Conservation (phyloP, 2,329 filamentous ascomycete genomes). For the Passalora sequoiae region DNA sequence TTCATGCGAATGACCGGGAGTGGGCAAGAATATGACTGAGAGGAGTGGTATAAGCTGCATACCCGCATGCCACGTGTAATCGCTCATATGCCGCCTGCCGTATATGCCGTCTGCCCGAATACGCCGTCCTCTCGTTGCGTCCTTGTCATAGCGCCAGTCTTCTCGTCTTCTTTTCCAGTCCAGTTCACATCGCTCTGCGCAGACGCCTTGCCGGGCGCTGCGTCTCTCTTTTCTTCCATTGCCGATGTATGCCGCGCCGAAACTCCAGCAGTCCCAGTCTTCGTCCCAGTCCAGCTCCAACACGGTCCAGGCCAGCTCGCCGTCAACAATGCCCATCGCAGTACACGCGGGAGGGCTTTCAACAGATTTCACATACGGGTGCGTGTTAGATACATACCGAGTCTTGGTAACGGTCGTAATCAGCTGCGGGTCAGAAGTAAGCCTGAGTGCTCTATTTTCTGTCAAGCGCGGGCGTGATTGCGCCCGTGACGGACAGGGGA, state of each 20-base stretch:
- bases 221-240: slow-evolving; percentile 8
- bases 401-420: slow-evolving; percentile 11
- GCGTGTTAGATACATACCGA: slow-evolving; percentile 15
- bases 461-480: neutral
- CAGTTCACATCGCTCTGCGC: slow-evolving; percentile 4
- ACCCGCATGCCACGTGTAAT: slow-evolving; percentile 6
- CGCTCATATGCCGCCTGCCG: slow-evolving; percentile 6
- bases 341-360: slow-evolving; percentile 15
- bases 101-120: slow-evolving; percentile 5
- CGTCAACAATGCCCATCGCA: slow-evolving; percentile 4
- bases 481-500: neutral
- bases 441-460: neutral
- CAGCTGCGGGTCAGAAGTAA: slow-evolving; percentile 6
- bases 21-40: slow-evolving; percentile 4
- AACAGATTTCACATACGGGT: slow-evolving; percentile 1
- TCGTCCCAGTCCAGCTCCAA: slow-evolving; percentile 12
- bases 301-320: slow-evolving; percentile 16
- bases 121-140: slow-evolving; percentile 4
- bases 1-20: slow-evolving; percentile 1
- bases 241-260: slow-evolving; percentile 6
- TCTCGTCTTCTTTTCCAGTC: slow-evolving; percentile 2
- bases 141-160: slow-evolving; percentile 1
- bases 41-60: slow-evolving; percentile 6
- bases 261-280: slow-evolving; percentile 15
- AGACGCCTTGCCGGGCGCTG: slow-evolving; percentile 1